A percentile compares a stretch with the other conserved stretches of the same genome.
These are phyloP conservation scores for Hordeum pubiflorum DNA, from an alignment of 202 grass and related monocot genomes.

Conservation along the genomic window DNA sequence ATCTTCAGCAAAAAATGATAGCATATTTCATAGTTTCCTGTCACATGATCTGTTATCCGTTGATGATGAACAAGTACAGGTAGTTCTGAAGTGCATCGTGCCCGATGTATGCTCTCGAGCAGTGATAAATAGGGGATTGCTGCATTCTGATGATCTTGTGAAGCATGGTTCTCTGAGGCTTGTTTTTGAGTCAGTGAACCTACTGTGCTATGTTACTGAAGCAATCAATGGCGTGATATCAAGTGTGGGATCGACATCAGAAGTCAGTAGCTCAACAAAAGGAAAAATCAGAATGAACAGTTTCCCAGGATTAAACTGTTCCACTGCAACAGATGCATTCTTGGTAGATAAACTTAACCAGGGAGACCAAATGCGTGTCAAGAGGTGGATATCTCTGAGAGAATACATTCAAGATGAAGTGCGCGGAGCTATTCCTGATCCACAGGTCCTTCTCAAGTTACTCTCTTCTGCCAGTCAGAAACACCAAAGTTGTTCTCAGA, in stretches of 20 bases:
- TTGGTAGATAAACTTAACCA: conserved; percentile 26
- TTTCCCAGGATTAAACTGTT: conserved; percentile 43
- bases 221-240: conserved; percentile 37
- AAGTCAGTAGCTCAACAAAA: conserved; percentile 23
- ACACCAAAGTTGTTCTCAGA: conserved; percentile 35
- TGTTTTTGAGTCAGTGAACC: conserved; percentile 69
- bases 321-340: conserved; percentile 23
- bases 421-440: conserved; percentile 70
- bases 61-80: conserved; percentile 48
- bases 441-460: conserved; percentile 83
- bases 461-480: conserved; percentile 58
- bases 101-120: conserved; percentile 60
- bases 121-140: conserved; percentile 80
- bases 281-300: conserved; percentile 8
- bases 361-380: conserved; percentile 17
- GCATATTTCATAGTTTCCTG: conserved; percentile 37
- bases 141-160: conserved; percentile 80
- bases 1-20: conserved; percentile 49
- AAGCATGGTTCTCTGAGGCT: conserved; percentile 75
- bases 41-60: conserved; percentile 38
- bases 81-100: conserved; percentile 65
- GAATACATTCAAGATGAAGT: conserved; percentile 72
- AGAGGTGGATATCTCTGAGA: conserved; percentile 61
- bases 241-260: conserved; percentile 2
- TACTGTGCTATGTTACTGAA: conserved; percentile 44